Base-by-base conservation (phyloP, 208 protist genomes). In the Acanthamoeba triangularis region DNA sequence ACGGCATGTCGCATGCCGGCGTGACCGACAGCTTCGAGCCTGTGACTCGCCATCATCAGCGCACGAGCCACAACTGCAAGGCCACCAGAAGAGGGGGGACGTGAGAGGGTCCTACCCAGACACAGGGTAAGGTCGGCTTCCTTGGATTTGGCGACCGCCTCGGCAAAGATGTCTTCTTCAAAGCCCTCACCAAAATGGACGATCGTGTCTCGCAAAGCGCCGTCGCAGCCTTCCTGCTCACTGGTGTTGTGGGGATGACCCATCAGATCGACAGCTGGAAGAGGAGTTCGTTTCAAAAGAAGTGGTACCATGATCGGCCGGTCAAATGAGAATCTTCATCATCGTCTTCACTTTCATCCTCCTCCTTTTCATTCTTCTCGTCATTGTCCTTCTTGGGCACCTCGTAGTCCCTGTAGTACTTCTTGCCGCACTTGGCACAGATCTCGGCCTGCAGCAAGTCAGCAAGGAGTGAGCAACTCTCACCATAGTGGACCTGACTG, bases 331-430 rank as follows among this genome's bases (percentile, higher is more conserved):
- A 67, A 18, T 67, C 61, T n/a, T n/a, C 61, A 67, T 67, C 61
- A 18, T 67, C n/a, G n/a, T n/a, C 61, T n/a, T 67, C 61, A 67
- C 28, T 28, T n/a, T 67, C 61, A 5, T 28, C 28, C 16, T 18
- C 16, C 1, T 18, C 61, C 61, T 67, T 4, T 1, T 67, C 61
- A 67, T 5, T 28, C 1, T 18, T 4, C 61, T 67, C 61, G 61
- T 67, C 61, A 67, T 5, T 28, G 23, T n/a, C 28, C 28, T 67
- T 67, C 61, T 67, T 67, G 61, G 61, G 1, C 61, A 67, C 61
- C 28, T 67, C 61, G 28, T n/a, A 67, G 61, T 67, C 61, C 61
- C 61, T 67, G 28, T 67, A 67, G 61, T 67, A 67, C 61, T 67
- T 67, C 28, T 7, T 28, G 28, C 61, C 61, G 28, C 61, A 67